These are phyloP conservation scores for Diplodia scrobiculata DNA, from an alignment of 2,329 filamentous ascomycete species.

Conservation along the genomic window DNA sequence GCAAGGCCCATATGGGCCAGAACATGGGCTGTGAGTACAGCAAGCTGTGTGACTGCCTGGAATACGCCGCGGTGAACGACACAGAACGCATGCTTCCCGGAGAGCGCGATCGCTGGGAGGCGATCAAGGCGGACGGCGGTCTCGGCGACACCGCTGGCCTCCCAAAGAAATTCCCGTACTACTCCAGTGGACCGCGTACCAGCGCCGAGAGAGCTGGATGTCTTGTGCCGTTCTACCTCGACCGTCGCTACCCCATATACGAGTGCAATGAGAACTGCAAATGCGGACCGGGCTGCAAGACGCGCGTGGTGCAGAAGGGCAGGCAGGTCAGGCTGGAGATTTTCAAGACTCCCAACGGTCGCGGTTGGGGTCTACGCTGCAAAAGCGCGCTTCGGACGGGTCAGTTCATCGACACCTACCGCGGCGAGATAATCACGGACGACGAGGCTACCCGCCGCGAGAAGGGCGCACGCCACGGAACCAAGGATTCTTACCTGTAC, in stretches of 20 bases:
- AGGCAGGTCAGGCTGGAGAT: constrained; percentile 72
- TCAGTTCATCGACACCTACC: constrained; percentile 78
- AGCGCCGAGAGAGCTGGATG: constrained; percentile 32
- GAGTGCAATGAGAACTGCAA: constrained; percentile 75
- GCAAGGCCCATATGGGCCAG: constrained; percentile 57
- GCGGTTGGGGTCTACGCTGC: constrained; percentile 76
- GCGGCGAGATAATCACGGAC: constrained; percentile 61
- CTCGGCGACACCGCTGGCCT: constrained; percentile 41
- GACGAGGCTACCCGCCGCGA: constrained; percentile 67
- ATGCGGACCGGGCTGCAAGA: constrained; percentile 67
- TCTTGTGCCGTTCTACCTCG: constrained; percentile 49
- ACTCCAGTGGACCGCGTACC: constrained; percentile 37
- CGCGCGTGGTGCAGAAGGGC: constrained; percentile 74
- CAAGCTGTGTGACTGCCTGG: constrained; percentile 65
- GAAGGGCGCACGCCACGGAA: constrained; percentile 38
- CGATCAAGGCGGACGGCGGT: constrained; percentile 33
- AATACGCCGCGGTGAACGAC: constrained; percentile 59
- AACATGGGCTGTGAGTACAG: constrained; percentile 64
- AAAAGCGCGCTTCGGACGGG: constrained; percentile 66
- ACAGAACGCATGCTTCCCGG: constrained; percentile 30
- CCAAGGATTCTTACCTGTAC: constrained; percentile 78
- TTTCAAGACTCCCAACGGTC: constrained; percentile 66
- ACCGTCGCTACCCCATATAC: constrained; percentile 62
- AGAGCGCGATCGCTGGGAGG: constrained; percentile 27
- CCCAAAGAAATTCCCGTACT: constrained; percentile 66